These are phyloP conservation scores for Mediolabrus comicus DNA, from an alignment of 108 stramenopile genomes.

Conservation along the genomic window DNA sequence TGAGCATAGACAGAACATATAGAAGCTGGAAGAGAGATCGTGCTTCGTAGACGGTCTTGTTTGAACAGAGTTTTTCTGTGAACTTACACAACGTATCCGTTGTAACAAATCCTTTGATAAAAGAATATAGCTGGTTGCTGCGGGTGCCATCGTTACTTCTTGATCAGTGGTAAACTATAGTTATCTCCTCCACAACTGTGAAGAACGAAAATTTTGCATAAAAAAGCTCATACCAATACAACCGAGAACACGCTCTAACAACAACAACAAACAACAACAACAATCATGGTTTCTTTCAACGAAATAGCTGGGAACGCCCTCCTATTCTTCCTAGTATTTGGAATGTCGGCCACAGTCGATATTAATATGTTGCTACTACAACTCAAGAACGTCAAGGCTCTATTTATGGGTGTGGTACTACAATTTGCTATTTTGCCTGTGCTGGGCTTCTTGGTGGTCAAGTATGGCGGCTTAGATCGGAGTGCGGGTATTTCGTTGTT, in stretches of 20 bases:
- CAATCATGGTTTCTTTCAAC: constrained; percentile 26
- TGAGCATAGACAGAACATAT: no score
- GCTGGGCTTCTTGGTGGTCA: constrained; percentile 70
- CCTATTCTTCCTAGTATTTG: constrained; percentile 86
- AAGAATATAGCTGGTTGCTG: no score
- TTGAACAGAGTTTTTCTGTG: no score
- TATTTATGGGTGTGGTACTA: constrained; percentile 68
- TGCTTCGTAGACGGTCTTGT: no score
- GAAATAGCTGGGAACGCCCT: constrained; percentile 59
- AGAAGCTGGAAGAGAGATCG: no score
- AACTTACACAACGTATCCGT: no score
- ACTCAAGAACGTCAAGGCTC: constrained; percentile 62
- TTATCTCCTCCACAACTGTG: no score
- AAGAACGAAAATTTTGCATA: no score
- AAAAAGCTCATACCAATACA: background rate
- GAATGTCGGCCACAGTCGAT: constrained; percentile 84
- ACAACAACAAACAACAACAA: background rate
- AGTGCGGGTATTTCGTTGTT: constrained; percentile 77
- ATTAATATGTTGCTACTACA: constrained; percentile 54
- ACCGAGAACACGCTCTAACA: no score
- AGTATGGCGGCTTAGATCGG: constrained; percentile 51
- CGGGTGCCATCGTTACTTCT: no score
- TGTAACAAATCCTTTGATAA: no score
- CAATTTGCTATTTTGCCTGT: constrained; percentile 88
- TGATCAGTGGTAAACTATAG: no score